Evolutionary conservation across 1,284 basidiomycete genomes (phyloP).

Genomic region (Ustanciosporium gigantosporum): DNA sequence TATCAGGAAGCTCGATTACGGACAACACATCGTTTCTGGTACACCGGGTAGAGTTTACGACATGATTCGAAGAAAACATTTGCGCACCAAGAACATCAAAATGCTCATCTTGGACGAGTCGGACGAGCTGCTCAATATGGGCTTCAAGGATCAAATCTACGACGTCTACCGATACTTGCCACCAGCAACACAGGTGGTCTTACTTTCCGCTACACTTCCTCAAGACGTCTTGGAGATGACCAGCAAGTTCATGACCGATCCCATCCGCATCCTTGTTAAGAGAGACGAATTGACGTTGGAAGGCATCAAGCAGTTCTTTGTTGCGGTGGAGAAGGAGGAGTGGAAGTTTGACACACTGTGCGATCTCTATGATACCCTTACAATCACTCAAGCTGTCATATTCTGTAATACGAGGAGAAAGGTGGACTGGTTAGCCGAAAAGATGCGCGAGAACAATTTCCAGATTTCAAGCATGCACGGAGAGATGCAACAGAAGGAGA

Average conservation of each 20-base stretch:
- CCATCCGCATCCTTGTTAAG: conserved; percentile 97
- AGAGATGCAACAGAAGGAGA: conserved; percentile 98
- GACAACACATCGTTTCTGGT: conserved; percentile 95
- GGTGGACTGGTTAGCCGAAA: conserved; percentile 99
- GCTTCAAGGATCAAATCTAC: conserved; percentile 99
- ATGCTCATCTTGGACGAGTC: conserved; percentile 99
- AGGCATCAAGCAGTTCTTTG: conserved; percentile 99
- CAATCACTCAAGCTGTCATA: conserved; percentile 99
- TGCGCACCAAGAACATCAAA: conserved; percentile 97
- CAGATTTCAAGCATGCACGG: conserved; percentile 70
- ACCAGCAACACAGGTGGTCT: conserved; percentile 94
- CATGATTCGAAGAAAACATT: conserved; percentile 93
- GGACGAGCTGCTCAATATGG: conserved; percentile 95
- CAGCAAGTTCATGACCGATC: conserved; percentile 99
- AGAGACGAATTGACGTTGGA: conserved; percentile 99
- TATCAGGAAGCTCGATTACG: conserved; percentile 96
- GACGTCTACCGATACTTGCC: conserved; percentile 98
- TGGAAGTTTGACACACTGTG: conserved; percentile 99
- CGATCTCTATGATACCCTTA: conserved; percentile 93
- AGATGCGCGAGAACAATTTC: conserved; percentile 76
- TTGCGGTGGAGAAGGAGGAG: conserved; percentile 99
- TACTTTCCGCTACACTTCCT: conserved; percentile 91
- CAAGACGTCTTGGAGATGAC: conserved; percentile 99
- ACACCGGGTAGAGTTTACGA: conserved; percentile 98
- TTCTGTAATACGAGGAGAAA: conserved; percentile 99